phyloP scores from a whole-genome alignment of 352 stramenopile species.

The Phytophthora boehmeriae region DNA sequence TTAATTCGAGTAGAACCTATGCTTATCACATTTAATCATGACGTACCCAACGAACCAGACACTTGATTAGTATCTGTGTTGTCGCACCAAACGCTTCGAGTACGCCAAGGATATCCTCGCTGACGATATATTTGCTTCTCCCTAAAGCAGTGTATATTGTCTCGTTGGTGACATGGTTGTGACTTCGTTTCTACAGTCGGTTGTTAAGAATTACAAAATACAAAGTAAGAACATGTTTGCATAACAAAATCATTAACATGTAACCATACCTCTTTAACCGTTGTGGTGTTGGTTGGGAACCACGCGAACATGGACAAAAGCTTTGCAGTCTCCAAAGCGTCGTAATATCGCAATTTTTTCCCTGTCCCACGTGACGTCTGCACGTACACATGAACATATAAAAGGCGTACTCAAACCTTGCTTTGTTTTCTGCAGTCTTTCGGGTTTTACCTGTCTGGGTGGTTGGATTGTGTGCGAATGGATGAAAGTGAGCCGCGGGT shows the following conservation, averaged over 20 bases:
- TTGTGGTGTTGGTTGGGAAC: neutral
- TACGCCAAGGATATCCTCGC: neutral
- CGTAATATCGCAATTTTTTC: neutral
- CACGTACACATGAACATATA: slow-evolving; percentile 1
- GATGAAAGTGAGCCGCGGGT: neutral
- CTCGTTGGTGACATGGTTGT: slow-evolving; percentile 5
- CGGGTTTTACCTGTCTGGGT: neutral
- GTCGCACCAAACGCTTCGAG: slow-evolving; percentile 4
- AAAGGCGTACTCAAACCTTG: neutral
- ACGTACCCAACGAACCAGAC: too few relatives aligned
- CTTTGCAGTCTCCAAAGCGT: neutral
- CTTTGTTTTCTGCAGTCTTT: too few relatives aligned
- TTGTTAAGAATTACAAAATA: slow-evolving; percentile 4
- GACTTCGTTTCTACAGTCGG: neutral
- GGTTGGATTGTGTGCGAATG: neutral
- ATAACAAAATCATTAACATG: neutral
- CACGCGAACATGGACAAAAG: too few relatives aligned
- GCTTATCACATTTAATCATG: neutral
- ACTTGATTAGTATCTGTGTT: slow-evolving; percentile 3
- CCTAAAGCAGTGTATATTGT: neutral
- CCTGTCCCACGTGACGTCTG: neutral
- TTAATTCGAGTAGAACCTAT: too few relatives aligned
- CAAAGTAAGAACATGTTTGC: neutral
- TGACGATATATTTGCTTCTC: neutral
- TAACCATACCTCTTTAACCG: neutral